Percentiles rank a stretch among this genome's conserved stretches.
Evolutionary conservation across 306 rosid species (phyloP).

Genomic region (Vigna nakashimae): DNA sequence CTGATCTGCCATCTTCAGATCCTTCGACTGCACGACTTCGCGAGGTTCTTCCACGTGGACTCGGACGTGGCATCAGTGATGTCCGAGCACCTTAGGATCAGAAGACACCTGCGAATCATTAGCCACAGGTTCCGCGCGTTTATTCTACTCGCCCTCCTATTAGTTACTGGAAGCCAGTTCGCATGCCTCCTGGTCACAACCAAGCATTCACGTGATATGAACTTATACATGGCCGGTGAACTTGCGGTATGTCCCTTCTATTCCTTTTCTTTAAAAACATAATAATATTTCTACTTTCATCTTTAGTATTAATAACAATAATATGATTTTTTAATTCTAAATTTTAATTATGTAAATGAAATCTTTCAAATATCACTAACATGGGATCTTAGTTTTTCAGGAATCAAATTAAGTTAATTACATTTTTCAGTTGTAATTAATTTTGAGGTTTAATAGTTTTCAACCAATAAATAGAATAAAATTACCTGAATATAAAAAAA

Average conservation of each 20-base stretch:
- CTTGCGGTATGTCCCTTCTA: constrained; percentile 65
- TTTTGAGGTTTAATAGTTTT: no score
- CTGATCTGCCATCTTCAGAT: constrained; percentile 86
- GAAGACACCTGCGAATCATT: constrained; percentile 81
- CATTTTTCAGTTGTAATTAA: no score
- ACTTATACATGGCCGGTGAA: constrained; percentile 68
- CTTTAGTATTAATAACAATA: no score
- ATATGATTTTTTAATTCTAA: no score
- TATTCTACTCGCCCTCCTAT: constrained; percentile 58
- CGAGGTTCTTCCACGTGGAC: constrained; percentile 71
- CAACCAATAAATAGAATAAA: no score
- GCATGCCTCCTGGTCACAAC: constrained; percentile 70
- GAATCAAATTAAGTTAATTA: no score
- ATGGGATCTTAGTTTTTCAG: no score
- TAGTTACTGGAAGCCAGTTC: constrained; percentile 80
- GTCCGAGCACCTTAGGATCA: constrained; percentile 80
- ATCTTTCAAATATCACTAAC: no score
- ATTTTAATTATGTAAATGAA: no score
- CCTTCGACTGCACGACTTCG: constrained; percentile 81
- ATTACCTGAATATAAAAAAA: no score
- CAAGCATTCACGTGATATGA: constrained; percentile 38
- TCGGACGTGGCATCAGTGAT: constrained; percentile 78
- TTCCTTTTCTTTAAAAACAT: no score
- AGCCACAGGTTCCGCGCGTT: constrained; percentile 86
- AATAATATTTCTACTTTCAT: no score